Percentiles rank a stretch among this genome's conserved stretches.
Conservation (phyloP, 2,329 filamentous ascomycete genomes). For the Colletotrichum horii region DNA sequence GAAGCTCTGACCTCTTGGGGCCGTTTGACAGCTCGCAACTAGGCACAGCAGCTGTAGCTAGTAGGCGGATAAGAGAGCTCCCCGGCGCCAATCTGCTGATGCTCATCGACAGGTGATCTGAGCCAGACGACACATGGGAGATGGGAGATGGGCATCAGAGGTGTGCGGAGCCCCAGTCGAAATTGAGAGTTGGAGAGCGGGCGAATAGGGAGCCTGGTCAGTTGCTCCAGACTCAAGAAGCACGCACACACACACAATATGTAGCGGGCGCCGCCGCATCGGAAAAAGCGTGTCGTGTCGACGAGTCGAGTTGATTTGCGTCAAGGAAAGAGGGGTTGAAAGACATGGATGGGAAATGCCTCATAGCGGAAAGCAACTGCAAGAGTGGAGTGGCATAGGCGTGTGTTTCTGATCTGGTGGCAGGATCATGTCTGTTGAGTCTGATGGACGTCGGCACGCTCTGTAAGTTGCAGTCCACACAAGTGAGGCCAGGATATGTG, state of each 20-base stretch:
- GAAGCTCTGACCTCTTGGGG: not conserved
- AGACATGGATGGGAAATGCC: constrained; percentile 22
- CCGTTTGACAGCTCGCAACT: constrained; percentile 10
- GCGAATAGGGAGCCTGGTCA: not conserved
- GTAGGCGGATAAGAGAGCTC: not conserved
- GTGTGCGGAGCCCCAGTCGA: not conserved
- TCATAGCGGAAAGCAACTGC: constrained; percentile 15
- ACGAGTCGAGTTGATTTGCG: not conserved
- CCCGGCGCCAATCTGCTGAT: not conserved
- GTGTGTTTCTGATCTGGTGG: constrained; percentile 8
- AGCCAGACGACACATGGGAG: not conserved
- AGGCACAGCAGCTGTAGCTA: not conserved
- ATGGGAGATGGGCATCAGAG: not conserved
- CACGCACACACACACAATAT: not conserved
- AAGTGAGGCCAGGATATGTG: not conserved
- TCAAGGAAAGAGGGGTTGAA: constrained; percentile 14
- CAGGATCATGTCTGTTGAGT: constrained; percentile 10
- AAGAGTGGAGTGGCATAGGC: constrained; percentile 11
- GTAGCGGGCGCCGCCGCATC: constrained; percentile 13
- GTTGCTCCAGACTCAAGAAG: not conserved
- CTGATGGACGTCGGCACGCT: not conserved
- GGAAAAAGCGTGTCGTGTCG: constrained; percentile 3
- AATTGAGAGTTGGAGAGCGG: not conserved
- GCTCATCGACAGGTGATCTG: constrained; percentile 5
- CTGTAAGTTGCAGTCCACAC: not conserved